Percentiles rank a stretch among this genome's conserved stretches.
phyloP scores from a whole-genome alignment of 2,329 filamentous ascomycete species.

The Trichoderma simmonsii region DNA sequence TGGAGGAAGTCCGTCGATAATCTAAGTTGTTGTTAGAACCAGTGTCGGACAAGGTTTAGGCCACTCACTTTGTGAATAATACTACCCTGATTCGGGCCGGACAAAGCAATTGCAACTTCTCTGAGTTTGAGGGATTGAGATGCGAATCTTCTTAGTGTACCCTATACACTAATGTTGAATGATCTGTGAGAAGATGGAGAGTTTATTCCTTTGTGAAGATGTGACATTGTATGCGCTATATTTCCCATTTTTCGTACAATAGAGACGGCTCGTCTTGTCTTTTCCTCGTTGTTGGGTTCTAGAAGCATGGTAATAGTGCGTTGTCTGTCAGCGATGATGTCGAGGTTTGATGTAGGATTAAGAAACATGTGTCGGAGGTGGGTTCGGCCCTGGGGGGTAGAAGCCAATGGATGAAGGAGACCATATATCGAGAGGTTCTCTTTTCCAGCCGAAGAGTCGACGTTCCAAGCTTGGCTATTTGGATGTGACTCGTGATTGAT shows the following conservation, averaged over 20 bases:
- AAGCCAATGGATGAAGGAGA: slow-evolving; percentile 70
- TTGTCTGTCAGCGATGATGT: slow-evolving; percentile 68
- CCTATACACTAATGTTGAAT: slow-evolving; percentile 68
- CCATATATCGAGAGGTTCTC: slow-evolving; percentile 83
- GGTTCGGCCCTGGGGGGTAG: slow-evolving; percentile 74
- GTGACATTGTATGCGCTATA: slow-evolving; percentile 63
- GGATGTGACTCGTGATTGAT: slow-evolving; percentile 79
- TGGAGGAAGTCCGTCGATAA: slow-evolving; percentile 54
- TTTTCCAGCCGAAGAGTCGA: slow-evolving; percentile 57
- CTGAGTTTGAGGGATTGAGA: slow-evolving; percentile 67
- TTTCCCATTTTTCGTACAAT: slow-evolving; percentile 72
- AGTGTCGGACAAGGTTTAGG: background rate
- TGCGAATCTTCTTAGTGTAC: slow-evolving; percentile 67
- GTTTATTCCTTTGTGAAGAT: slow-evolving; percentile 75
- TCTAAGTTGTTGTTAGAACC: background rate
- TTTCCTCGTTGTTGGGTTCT: slow-evolving; percentile 61
- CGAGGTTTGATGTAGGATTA: slow-evolving; percentile 67
- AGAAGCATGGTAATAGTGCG: slow-evolving; percentile 65
- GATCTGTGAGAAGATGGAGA: slow-evolving; percentile 45
- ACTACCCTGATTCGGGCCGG: slow-evolving; percentile 20
- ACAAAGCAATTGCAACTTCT: slow-evolving; percentile 48
- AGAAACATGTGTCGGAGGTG: slow-evolving; percentile 78
- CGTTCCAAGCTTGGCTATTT: slow-evolving; percentile 71
- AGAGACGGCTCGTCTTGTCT: slow-evolving; percentile 54
- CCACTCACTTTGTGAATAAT: slow-evolving; percentile 41